Percentiles rank a stretch among this genome's conserved stretches.
Conservation (phyloP, 2,329 filamentous ascomycete species). For the Paracoccidioides lutzii region DNA sequence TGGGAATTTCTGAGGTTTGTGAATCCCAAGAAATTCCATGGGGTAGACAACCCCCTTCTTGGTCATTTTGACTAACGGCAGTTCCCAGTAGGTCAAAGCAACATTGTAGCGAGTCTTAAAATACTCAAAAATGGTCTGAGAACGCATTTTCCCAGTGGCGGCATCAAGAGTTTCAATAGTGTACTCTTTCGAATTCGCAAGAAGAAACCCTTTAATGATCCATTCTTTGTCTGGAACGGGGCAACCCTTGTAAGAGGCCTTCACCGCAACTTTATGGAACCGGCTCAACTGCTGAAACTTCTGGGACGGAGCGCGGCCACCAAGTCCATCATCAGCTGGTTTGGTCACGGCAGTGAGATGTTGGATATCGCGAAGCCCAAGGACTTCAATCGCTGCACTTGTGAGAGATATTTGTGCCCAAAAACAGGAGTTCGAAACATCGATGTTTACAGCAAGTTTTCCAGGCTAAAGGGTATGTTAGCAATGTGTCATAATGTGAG, state of each 20-base stretch:
- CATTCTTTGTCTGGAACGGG: slow-evolving; percentile 30
- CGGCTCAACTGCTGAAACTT: slow-evolving; percentile 18
- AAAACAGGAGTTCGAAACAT: slow-evolving; percentile 85
- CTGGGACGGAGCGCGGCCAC: slow-evolving; percentile 7
- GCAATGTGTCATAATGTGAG: slow-evolving; percentile 5
- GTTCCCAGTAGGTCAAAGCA: slow-evolving; percentile 30
- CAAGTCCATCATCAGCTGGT: slow-evolving; percentile 15
- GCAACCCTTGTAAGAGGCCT: slow-evolving; percentile 24
- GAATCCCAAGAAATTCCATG: slow-evolving; percentile 42
- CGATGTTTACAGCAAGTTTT: slow-evolving; percentile 69
- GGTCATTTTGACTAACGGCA: slow-evolving; percentile 48
- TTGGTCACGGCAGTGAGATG: slow-evolving; percentile 18
- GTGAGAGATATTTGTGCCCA: slow-evolving; percentile 44
- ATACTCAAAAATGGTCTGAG: slow-evolving; percentile 47
- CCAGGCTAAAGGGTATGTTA: slow-evolving; percentile 36
- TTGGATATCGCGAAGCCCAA: slow-evolving; percentile 20
- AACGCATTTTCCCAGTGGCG: slow-evolving; percentile 31
- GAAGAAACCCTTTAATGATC: slow-evolving; percentile 38
- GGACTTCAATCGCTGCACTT: slow-evolving; percentile 23
- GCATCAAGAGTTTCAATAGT: slow-evolving; percentile 31
- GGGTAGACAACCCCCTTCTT: slow-evolving; percentile 42
- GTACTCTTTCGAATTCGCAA: slow-evolving; percentile 31
- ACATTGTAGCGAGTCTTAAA: slow-evolving; percentile 41
- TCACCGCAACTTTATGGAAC: slow-evolving; percentile 27
- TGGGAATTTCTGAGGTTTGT: slow-evolving; percentile 44